phyloP scores from a whole-genome alignment of 208 protist genomes.

The Crithidia mellificae region DNA sequence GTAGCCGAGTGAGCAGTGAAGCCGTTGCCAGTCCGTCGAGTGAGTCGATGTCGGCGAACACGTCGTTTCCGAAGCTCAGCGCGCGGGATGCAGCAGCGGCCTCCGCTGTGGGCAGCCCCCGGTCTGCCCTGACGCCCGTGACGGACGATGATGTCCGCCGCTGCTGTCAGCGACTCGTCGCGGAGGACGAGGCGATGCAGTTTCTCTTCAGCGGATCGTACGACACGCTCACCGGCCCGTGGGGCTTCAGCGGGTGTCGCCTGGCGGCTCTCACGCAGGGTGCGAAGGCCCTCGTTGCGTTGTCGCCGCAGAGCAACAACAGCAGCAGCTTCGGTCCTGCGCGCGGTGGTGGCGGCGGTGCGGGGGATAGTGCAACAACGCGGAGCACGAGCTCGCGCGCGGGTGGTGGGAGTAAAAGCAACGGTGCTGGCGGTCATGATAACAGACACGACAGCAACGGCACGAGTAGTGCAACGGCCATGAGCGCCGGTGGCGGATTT shows the following conservation, averaged over 20 bases:
- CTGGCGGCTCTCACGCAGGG: conserved; percentile 18
- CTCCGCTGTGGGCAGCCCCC: no score
- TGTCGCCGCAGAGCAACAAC: neutral
- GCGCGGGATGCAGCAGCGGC: no score
- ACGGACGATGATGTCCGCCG: conserved; percentile 17
- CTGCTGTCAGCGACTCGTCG: conserved; percentile 20
- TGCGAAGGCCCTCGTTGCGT: neutral
- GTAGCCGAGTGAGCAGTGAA: neutral
- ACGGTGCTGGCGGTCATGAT: neutral
- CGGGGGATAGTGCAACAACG: no score
- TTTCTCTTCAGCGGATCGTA: conserved; percentile 30
- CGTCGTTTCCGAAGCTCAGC: neutral
- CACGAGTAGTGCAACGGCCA: neutral
- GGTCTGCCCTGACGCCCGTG: no score
- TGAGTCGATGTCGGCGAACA: neutral
- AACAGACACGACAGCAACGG: neutral
- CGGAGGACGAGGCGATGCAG: conserved; percentile 26
- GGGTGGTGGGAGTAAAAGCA: neutral
- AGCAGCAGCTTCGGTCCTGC: no score
- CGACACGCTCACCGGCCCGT: conserved; percentile 27
- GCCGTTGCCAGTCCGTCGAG: neutral
- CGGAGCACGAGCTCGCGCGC: no score
- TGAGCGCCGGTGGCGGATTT: conserved; percentile 15
- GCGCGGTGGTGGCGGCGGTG: no score
- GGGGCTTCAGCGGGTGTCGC: conserved; percentile 21